These are phyloP conservation scores for Malus asiatica DNA, from an alignment of 306 rosid species.

Conservation along the genomic window DNA sequence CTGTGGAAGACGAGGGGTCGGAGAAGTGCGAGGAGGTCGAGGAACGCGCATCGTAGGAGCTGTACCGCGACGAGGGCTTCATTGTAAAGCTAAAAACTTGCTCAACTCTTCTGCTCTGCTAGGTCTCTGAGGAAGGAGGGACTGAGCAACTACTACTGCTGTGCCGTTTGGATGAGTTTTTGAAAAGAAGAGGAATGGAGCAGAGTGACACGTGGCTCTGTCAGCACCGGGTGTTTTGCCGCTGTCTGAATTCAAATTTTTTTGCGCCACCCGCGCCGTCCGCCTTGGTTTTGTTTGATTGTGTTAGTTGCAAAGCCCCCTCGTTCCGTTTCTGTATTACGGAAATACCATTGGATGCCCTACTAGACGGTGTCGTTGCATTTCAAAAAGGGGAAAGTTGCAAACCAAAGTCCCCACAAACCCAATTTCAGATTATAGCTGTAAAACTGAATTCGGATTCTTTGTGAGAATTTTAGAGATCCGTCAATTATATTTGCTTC, in stretches of 20 bases:
- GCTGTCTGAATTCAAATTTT: constrained; percentile 58
- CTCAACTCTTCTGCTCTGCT: background rate
- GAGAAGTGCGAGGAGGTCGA: constrained; percentile 68
- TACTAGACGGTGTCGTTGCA: background rate
- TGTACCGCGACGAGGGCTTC: constrained; percentile 79
- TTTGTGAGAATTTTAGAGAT: too few species aligned
- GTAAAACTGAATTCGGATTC: too few species aligned
- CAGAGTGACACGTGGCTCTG: constrained; percentile 41
- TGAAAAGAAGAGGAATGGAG: background rate
- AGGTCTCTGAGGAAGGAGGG: background rate
- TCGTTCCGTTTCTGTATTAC: background rate
- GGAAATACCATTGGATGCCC: background rate
- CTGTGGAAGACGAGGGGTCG: constrained; percentile 71
- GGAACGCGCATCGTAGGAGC: constrained; percentile 65
- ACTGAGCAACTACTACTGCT: background rate
- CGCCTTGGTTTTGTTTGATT: background rate
- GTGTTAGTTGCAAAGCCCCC: background rate
- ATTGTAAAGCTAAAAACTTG: constrained; percentile 28
- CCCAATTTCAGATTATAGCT: too few species aligned
- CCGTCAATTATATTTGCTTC: rapidly evolving
- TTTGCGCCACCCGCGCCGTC: constrained; percentile 36
- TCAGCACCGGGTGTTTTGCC: constrained; percentile 19
- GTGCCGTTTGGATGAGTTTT: background rate
- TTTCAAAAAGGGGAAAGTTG: too few species aligned
- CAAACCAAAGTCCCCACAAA: too few species aligned